Evolutionary conservation across 1,284 basidiomycete genomes (phyloP).

Genomic region (Apiotrichum sp.): DNA sequence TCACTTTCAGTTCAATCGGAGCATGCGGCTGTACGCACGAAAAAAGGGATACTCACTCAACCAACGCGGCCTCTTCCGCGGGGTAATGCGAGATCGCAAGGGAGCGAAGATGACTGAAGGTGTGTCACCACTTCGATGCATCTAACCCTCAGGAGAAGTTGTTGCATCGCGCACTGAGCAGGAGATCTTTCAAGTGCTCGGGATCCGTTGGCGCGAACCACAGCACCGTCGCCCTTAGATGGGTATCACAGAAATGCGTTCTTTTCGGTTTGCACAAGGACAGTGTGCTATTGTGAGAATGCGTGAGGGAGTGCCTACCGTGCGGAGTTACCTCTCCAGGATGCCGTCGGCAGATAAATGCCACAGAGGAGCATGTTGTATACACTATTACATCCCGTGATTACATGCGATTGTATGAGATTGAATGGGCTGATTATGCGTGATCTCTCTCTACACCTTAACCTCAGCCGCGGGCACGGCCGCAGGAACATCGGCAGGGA

Average conservation of each 20-base stretch:
- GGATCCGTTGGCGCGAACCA: slow-evolving; percentile 40
- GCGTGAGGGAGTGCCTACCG: too few species aligned
- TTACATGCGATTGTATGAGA: too few species aligned
- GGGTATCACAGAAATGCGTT: too few species aligned
- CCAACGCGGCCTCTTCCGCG: slow-evolving; percentile 68
- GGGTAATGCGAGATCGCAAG: slow-evolving; percentile 64
- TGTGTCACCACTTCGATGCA: slow-evolving; percentile 33
- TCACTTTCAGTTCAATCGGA: slow-evolving; percentile 70
- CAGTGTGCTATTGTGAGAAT: too few species aligned
- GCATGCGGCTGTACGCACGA: slow-evolving; percentile 74
- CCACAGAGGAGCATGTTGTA: too few species aligned
- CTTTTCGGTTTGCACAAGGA: too few species aligned
- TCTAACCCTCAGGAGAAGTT: slow-evolving; percentile 55
- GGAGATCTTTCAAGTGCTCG: slow-evolving; percentile 71
- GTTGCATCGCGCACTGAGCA: slow-evolving; percentile 74
- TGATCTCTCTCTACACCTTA: background rate
- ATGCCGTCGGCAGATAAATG: too few species aligned
- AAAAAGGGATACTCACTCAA: slow-evolving; percentile 77
- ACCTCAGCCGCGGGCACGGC: background rate
- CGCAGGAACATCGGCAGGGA: too few species aligned
- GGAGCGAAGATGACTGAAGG: slow-evolving; percentile 61
- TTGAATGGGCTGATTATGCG: too few species aligned
- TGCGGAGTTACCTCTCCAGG: too few species aligned
- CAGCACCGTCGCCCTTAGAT: slow-evolving; percentile 11
- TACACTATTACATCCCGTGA: too few species aligned